These are phyloP conservation scores for Candida andamanensis DNA, from an alignment of 805 yeast species.

Conservation along the genomic window DNA sequence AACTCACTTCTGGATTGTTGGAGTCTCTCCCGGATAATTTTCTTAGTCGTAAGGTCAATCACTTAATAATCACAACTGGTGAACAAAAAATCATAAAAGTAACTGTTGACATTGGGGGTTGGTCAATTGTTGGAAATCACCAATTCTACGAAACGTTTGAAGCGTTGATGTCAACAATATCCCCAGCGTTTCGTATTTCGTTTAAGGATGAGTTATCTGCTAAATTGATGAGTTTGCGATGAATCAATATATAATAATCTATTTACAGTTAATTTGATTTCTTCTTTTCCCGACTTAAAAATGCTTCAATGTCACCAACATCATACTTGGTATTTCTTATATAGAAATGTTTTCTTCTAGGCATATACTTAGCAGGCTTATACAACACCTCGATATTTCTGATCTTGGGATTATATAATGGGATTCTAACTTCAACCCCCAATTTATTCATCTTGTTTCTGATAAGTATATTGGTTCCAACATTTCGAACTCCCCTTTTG, in stretches of 20 bases:
- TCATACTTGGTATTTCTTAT: slow-evolving; percentile 76
- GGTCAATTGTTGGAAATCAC: slow-evolving; percentile 16
- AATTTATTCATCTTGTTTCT: slow-evolving; percentile 77
- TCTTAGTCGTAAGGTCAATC: slow-evolving; percentile 2
- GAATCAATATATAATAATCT: neutral
- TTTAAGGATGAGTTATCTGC: slow-evolving; percentile 17
- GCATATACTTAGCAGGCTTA: slow-evolving; percentile 66
- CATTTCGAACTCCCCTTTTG: slow-evolving; percentile 53
- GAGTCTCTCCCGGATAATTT: slow-evolving; percentile 3
- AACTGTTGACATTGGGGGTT: slow-evolving; percentile 24
- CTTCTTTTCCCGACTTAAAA: slow-evolving; percentile 20
- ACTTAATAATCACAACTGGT: slow-evolving; percentile 10
- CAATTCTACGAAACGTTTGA: slow-evolving; percentile 26
- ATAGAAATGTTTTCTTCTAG: slow-evolving; percentile 83
- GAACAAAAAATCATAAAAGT: slow-evolving; percentile 14
- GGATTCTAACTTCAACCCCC: slow-evolving; percentile 83
- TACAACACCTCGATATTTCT: slow-evolving; percentile 72
- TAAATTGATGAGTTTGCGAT: slow-evolving; percentile 9
- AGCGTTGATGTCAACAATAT: slow-evolving; percentile 21
- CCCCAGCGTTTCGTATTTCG: slow-evolving; percentile 16
- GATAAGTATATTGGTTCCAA: slow-evolving; percentile 71
- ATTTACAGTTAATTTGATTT: slow-evolving; percentile 3
- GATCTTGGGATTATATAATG: slow-evolving; percentile 74
- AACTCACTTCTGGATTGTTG: slow-evolving; percentile 1
- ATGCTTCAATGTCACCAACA: slow-evolving; percentile 60